Evolutionary conservation across 164 flowering plant genomes (phyloP).

Genomic region (Santalum album): DNA sequence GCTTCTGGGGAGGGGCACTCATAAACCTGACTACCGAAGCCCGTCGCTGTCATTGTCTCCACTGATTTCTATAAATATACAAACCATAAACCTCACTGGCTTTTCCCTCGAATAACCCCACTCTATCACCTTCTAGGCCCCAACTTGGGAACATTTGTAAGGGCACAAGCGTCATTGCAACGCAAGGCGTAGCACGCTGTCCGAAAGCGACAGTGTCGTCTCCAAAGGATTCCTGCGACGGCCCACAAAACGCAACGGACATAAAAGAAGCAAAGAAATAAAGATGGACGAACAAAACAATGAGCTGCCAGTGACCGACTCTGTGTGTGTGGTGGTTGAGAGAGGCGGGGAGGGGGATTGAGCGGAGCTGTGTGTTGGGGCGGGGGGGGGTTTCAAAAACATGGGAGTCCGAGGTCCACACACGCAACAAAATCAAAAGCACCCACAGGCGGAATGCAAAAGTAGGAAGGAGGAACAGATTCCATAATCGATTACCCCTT

Average conservation of each 20-base stretch:
- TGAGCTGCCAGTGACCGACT: too few relatives aligned
- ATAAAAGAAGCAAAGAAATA: not conserved
- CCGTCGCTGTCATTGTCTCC: not conserved
- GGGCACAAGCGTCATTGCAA: not conserved
- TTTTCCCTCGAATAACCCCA: too few relatives aligned
- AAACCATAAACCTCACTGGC: too few relatives aligned
- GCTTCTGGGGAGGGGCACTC: too few relatives aligned
- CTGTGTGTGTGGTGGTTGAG: not conserved
- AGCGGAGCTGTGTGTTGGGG: too few relatives aligned
- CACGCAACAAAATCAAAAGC: not conserved
- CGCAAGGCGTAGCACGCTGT: too few relatives aligned
- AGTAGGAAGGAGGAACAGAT: conserved; percentile 8
- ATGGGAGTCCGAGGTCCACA: not conserved
- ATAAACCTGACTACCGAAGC: too few relatives aligned
- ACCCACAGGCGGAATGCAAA: conserved; percentile 10
- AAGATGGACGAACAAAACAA: conserved; percentile 1
- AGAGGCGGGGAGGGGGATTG: conserved; percentile 8
- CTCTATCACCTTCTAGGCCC: too few relatives aligned
- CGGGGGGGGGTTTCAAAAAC: conserved; percentile 11
- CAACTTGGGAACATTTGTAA: too few relatives aligned
- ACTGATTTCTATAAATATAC: too few relatives aligned
- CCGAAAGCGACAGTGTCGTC: conserved; percentile 2
- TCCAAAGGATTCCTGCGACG: conserved; percentile 10
- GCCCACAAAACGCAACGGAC: conserved; percentile 6
- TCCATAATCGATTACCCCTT: conserved; percentile 11